Percentiles rank a stretch among this genome's conserved stretches.
phyloP scores from a whole-genome alignment of 139 green algal genomes.

The Closterium sp. region DNA sequence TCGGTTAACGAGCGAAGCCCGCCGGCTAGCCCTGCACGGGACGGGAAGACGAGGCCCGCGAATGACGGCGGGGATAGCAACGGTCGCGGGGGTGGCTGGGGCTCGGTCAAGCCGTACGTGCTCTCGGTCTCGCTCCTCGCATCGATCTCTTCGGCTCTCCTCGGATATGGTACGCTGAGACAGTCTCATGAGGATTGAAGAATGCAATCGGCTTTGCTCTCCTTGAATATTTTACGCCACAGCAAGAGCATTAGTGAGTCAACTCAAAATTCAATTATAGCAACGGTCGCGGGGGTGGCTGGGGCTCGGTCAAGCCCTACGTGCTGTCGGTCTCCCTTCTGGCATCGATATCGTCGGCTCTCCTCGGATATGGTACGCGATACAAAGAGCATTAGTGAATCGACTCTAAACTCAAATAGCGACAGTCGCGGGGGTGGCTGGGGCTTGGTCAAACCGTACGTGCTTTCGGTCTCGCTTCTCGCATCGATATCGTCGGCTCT shows the following conservation, averaged over 20 bases:
- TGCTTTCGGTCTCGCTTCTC: too few species aligned
- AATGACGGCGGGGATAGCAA: background rate
- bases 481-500: too few species aligned
- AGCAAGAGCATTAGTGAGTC: background rate
- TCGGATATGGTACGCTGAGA: conserved; percentile 24
- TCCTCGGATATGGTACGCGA: background rate
- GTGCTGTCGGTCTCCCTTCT: too few species aligned
- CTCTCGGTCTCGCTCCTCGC: conserved; percentile 2
- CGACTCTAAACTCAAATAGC: too few species aligned
- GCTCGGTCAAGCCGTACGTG: conserved; percentile 12
- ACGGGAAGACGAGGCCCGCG: background rate
- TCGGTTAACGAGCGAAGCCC: background rate
- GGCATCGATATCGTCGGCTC: background rate
- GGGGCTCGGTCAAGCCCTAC: too few species aligned
- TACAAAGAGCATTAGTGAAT: too few species aligned
- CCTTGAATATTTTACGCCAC: background rate
- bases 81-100: background rate
- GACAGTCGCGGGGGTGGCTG: too few species aligned
- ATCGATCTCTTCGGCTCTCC: conserved; percentile 13
- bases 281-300: too few species aligned
- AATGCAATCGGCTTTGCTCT: background rate
- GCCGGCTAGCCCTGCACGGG: background rate
- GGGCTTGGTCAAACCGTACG: too few species aligned
- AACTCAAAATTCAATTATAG: too few species aligned
- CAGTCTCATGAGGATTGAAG: background rate